Percentiles rank a stretch among this genome's conserved stretches.
Evolutionary conservation across 352 stramenopile species (phyloP).

Genomic region (Pythium dissotocum): DNA sequence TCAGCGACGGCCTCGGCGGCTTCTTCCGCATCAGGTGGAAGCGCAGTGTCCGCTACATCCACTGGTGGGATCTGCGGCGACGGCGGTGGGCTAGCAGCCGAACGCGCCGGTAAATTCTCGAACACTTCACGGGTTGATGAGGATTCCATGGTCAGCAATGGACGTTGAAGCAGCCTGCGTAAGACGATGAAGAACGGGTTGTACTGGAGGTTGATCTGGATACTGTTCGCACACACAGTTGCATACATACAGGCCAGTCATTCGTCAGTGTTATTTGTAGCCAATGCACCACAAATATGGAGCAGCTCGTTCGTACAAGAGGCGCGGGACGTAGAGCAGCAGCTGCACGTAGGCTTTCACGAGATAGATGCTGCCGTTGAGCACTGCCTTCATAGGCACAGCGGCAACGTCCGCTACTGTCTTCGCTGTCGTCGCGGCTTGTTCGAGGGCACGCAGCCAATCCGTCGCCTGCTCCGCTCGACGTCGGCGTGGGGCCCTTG

Average conservation of each 20-base stretch:
- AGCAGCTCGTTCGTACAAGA: slow-evolving; percentile 43
- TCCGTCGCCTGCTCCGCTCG: slow-evolving; percentile 2
- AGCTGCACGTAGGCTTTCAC: slow-evolving; percentile 57
- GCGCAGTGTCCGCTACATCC: neutral
- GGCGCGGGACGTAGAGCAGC: slow-evolving; percentile 65
- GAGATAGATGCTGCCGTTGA: slow-evolving; percentile 46
- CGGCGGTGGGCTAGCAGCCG: neutral
- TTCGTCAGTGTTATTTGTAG: slow-evolving; percentile 4
- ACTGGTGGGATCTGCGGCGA: slow-evolving; percentile 3
- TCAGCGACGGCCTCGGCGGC: slow-evolving; percentile 11
- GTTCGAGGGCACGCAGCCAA: neutral
- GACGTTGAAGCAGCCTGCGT: slow-evolving; percentile 34
- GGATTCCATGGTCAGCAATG: slow-evolving; percentile 31
- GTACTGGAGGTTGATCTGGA: slow-evolving; percentile 65
- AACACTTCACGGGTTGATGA: slow-evolving; percentile 9
- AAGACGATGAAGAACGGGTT: slow-evolving; percentile 68
- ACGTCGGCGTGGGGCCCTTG: neutral
- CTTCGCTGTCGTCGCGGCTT: slow-evolving; percentile 1
- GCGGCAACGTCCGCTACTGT: slow-evolving; percentile 15
- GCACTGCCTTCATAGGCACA: slow-evolving; percentile 31
- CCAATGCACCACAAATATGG: neutral
- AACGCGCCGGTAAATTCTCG: slow-evolving; percentile 14
- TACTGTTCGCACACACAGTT: slow-evolving; percentile 14
- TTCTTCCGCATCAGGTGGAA: slow-evolving; percentile 20
- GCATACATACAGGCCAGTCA: neutral